phyloP scores from a whole-genome alignment of 1,139 yeast species.

The Taphrina flavorubra region DNA sequence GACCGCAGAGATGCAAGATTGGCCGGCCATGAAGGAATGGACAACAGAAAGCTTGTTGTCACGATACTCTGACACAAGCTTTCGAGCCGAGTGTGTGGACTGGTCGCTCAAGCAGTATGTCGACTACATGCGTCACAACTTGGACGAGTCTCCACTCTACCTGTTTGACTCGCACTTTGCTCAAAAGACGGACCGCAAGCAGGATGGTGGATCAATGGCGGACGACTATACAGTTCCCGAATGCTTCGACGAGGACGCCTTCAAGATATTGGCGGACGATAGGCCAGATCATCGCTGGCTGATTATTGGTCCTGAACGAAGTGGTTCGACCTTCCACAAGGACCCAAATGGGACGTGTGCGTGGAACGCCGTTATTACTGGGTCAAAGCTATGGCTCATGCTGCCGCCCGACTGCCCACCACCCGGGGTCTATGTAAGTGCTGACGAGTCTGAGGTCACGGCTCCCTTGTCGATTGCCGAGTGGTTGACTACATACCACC shows the following conservation, averaged over 20 bases:
- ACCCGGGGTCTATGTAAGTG: slow-evolving; percentile 78
- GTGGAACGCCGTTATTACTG: slow-evolving; percentile 80
- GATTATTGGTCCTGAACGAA: slow-evolving; percentile 77
- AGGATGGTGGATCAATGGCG: slow-evolving; percentile 51
- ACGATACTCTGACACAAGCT: slow-evolving; percentile 65
- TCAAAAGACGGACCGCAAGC: slow-evolving; percentile 58
- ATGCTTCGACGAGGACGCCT: slow-evolving; percentile 55
- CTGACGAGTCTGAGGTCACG: slow-evolving; percentile 87
- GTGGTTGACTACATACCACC: slow-evolving; percentile 84
- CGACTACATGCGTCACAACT: slow-evolving; percentile 65
- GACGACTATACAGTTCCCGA: slow-evolving; percentile 63
- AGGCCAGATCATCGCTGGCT: slow-evolving; percentile 93
- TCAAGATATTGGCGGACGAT: slow-evolving; percentile 55
- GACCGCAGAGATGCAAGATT: slow-evolving; percentile 54
- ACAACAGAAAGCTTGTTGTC: slow-evolving; percentile 57
- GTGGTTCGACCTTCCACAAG: slow-evolving; percentile 89
- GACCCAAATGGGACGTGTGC: slow-evolving; percentile 92
- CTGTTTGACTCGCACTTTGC: slow-evolving; percentile 69
- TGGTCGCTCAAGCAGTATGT: slow-evolving; percentile 73
- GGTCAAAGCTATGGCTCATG: slow-evolving; percentile 87
- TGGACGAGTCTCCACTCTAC: slow-evolving; percentile 83
- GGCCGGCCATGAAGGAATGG: slow-evolving; percentile 67
- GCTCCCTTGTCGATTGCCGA: slow-evolving; percentile 89
- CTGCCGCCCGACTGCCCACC: slow-evolving; percentile 76
- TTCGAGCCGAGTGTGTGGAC: slow-evolving; percentile 82